Percentiles rank a stretch among this genome's conserved stretches.
These are phyloP conservation scores for Periconia sp. DNA, from an alignment of 2,329 filamentous ascomycete genomes.

Conservation along the genomic window DNA sequence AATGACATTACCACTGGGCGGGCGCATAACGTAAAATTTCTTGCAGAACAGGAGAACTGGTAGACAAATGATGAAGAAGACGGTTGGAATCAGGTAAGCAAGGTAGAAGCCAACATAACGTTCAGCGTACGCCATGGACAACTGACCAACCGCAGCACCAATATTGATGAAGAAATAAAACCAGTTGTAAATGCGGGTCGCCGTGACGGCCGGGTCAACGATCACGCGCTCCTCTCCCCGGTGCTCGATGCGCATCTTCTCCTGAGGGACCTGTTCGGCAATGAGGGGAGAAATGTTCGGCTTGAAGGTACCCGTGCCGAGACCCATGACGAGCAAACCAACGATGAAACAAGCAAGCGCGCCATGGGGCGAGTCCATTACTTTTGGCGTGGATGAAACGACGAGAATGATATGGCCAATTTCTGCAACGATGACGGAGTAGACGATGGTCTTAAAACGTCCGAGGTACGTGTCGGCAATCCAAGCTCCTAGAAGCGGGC, in stretches of 20 bases:
- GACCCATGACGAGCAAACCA: constrained; percentile 66
- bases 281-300: constrained; percentile 64
- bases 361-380: constrained; percentile 55
- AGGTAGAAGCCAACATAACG: constrained; percentile 73
- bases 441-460: constrained; percentile 65
- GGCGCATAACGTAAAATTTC: constrained; percentile 65
- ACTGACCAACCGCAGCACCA: constrained; percentile 43
- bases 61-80: constrained; percentile 66
- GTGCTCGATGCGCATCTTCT: constrained; percentile 54
- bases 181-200: constrained; percentile 70
- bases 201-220: constrained; percentile 70
- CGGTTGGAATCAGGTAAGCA: constrained; percentile 71
- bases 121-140: constrained; percentile 48
- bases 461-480: constrained; percentile 67
- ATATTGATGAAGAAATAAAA: constrained; percentile 43
- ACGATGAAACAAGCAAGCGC: constrained; percentile 63
- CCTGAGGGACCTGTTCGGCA: constrained; percentile 69
- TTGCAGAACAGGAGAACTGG: constrained; percentile 64
- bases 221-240: constrained; percentile 64
- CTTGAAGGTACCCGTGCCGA: constrained; percentile 74
- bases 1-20: constrained; percentile 72
- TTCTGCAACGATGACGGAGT: constrained; percentile 65
- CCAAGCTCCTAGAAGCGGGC: constrained; percentile 65
- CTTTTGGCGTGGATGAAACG: constrained; percentile 59
- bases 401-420: constrained; percentile 62